Evolutionary conservation across 208 protist genomes (phyloP).

Genomic region (Trypanosoma avium): DNA sequence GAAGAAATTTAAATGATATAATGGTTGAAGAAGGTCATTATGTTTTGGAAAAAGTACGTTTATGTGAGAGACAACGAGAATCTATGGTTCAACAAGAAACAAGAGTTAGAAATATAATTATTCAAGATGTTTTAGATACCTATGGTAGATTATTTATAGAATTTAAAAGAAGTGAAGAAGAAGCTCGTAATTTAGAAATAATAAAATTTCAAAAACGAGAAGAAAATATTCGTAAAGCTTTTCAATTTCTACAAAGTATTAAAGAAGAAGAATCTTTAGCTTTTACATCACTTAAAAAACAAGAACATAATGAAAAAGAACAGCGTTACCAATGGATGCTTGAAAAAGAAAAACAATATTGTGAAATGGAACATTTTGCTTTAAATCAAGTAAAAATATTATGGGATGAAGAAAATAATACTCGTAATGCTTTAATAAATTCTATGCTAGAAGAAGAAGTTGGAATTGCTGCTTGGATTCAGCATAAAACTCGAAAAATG

Average conservation of each 20-base stretch:
- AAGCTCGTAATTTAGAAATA: slow-evolving; percentile 12
- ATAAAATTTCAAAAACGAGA: slow-evolving; percentile 19
- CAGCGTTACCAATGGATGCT: slow-evolving; percentile 38
- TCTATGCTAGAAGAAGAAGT: slow-evolving; percentile 28
- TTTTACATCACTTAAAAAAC: slow-evolving; percentile 25
- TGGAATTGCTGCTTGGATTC: slow-evolving; percentile 31
- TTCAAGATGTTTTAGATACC: slow-evolving; percentile 21
- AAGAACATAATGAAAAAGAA: slow-evolving; percentile 44
- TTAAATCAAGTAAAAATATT: slow-evolving; percentile 15
- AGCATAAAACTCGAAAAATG: slow-evolving; percentile 31
- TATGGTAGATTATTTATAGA: slow-evolving; percentile 36
- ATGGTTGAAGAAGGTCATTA: slow-evolving; percentile 20
- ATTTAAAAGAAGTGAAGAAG: slow-evolving; percentile 29
- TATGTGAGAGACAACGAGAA: slow-evolving; percentile 25
- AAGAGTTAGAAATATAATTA: slow-evolving; percentile 13
- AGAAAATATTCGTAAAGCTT: slow-evolving; percentile 26
- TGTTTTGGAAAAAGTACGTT: slow-evolving; percentile 27
- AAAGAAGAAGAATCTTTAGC: slow-evolving; percentile 35
- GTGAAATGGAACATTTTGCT: slow-evolving; percentile 15
- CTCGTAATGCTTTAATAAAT: slow-evolving; percentile 18
- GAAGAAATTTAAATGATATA: slow-evolving; percentile 23
- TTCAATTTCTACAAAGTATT: slow-evolving; percentile 36
- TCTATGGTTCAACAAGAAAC: slow-evolving; percentile 26
- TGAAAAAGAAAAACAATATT: slow-evolving; percentile 26
- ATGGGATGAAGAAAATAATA: slow-evolving; percentile 35